Conservation (phyloP, 192 early-diverging fungal species). For the Coemansia sp. region DNA sequence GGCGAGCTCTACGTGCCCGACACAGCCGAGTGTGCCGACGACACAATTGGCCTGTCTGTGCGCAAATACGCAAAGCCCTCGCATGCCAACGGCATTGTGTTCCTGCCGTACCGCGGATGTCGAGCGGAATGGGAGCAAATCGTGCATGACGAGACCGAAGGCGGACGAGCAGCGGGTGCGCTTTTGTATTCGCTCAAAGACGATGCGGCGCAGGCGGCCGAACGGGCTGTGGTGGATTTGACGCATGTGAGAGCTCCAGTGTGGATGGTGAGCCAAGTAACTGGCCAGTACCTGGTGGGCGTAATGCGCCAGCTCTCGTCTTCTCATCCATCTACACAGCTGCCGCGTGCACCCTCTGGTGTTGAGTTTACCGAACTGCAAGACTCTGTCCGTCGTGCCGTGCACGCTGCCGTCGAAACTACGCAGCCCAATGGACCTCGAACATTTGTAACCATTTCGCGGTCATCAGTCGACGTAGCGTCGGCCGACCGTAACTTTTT, state of each 20-base stretch:
- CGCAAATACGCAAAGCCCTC: conserved; percentile 5
- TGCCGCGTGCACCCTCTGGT: conserved; percentile 19
- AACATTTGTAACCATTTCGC: conserved; percentile 31
- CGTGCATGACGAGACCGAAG: conserved; percentile 21
- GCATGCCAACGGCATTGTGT: conserved; percentile 32
- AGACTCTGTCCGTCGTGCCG: conserved; percentile 10
- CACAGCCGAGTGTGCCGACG: conserved; percentile 25
- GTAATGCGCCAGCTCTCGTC: conserved; percentile 13
- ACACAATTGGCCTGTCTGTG: conserved; percentile 7
- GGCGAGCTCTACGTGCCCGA: conserved; percentile 45
- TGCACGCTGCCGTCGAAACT: not conserved
- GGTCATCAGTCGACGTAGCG: conserved; percentile 36
- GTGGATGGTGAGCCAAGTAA: conserved; percentile 44
- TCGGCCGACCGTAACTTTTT: conserved; percentile 48
- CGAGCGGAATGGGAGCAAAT: conserved; percentile 34
- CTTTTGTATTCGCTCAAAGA: conserved; percentile 46
- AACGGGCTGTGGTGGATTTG: conserved; percentile 18
- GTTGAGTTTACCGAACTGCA: conserved; percentile 20
- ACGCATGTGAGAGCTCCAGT: conserved; percentile 29
- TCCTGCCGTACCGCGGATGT: conserved; percentile 41
- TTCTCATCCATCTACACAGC: not conserved
- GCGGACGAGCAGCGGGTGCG: conserved; percentile 25
- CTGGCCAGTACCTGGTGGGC: conserved; percentile 27
- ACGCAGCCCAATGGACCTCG: not conserved
- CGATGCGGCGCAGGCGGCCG: conserved; percentile 46